A percentile compares a stretch with the other conserved stretches of the same genome.
Conservation (phyloP, 192 early-diverging fungal genomes). For the Rhizophagus clarus region DNA sequence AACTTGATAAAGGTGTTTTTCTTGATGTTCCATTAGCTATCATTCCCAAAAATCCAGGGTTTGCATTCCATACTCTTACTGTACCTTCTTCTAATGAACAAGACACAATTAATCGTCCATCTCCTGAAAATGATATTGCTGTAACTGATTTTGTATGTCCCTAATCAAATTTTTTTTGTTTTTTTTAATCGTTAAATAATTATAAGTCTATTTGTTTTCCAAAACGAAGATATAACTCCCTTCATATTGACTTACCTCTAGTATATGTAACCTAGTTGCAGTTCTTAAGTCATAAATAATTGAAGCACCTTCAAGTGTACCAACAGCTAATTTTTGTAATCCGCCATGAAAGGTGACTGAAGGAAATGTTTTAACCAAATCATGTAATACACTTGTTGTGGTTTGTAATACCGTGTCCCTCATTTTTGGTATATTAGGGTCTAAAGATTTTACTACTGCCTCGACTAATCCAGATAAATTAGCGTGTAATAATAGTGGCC, state of each 20-base stretch:
- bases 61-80: conserved; percentile 76
- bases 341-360: conserved; percentile 73
- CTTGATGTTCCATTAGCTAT: conserved; percentile 40
- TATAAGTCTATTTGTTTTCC: neutral
- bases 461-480: conserved; percentile 68
- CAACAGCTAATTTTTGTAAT: conserved; percentile 77
- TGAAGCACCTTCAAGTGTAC: conserved; percentile 70
- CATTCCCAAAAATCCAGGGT: conserved; percentile 71
- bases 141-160: conserved; percentile 69
- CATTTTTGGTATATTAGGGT: conserved; percentile 74
- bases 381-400: conserved; percentile 58
- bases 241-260: conserved; percentile 57
- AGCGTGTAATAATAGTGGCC: conserved; percentile 65
- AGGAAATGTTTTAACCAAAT: conserved; percentile 70
- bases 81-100: conserved; percentile 68
- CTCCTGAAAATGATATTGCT: conserved; percentile 75
- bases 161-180: conserved; percentile 39
- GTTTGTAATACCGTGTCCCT: conserved; percentile 67
- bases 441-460: conserved; percentile 79
- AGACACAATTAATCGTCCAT: conserved; percentile 75
- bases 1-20: conserved; percentile 20
- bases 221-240: neutral
- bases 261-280: conserved; percentile 71
- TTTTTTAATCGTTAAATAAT: neutral
- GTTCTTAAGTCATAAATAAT: conserved; percentile 84